Conservation (phyloP, 768 basidiomycete genomes). For the Neoboletus magnificus region DNA sequence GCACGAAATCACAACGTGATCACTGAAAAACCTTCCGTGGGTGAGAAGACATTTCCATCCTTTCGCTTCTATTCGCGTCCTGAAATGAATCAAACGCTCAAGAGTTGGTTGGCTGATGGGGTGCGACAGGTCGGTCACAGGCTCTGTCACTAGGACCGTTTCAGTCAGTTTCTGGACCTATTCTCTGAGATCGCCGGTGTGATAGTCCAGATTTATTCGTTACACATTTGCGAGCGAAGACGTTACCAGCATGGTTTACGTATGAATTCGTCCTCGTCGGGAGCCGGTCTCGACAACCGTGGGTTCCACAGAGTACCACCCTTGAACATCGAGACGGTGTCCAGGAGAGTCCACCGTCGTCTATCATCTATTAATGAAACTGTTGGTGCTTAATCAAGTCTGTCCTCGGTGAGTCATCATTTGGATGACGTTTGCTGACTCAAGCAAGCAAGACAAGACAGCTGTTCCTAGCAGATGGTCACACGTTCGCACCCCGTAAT, state of each 20-base stretch:
- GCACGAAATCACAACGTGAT: constrained; percentile 15
- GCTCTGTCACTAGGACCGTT: not conserved
- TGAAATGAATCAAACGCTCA: constrained; percentile 8
- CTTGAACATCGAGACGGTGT: not conserved
- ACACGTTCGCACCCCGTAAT: constrained; percentile 10
- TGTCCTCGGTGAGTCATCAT: constrained; percentile 18
- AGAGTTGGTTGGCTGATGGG: constrained; percentile 1
- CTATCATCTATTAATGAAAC: constrained; percentile 8
- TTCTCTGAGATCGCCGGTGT: not conserved
- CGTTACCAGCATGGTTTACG: not conserved
- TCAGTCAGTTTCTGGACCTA: not conserved
- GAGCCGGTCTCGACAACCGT: constrained; percentile 4
- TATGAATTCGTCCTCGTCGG: not conserved
- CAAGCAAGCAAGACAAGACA: not conserved
- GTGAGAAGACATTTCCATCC: constrained; percentile 11
- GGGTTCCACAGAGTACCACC: constrained; percentile 2
- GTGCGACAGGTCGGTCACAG: constrained; percentile 3
- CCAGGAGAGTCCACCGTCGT: not conserved
- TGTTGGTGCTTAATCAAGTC: not conserved
- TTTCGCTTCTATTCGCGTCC: constrained; percentile 1
- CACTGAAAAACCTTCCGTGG: not conserved
- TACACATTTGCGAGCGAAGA: not conserved
- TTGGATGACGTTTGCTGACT: constrained; percentile 12
- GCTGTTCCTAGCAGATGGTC: constrained; percentile 2
- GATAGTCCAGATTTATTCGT: not conserved